phyloP scores from a whole-genome alignment of 2,329 filamentous ascomycete species.

The Aspergillus eucalypticola region DNA sequence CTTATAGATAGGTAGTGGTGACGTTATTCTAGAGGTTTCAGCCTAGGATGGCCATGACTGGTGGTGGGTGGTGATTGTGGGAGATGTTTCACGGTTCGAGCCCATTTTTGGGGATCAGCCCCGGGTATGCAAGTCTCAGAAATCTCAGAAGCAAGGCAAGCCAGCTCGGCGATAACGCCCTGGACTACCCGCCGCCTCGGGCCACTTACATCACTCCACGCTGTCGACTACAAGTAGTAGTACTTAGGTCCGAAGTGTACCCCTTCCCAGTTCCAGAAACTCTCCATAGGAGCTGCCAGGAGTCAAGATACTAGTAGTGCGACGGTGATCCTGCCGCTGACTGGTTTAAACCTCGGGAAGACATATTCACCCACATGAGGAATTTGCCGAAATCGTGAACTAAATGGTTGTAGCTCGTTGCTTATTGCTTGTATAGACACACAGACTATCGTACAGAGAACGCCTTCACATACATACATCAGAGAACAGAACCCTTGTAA shows the following conservation, averaged over 20 bases:
- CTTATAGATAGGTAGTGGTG: not conserved
- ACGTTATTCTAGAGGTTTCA: not conserved
- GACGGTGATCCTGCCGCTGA: not conserved
- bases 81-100: not conserved
- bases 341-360: not conserved
- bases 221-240: not conserved
- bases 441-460: not conserved
- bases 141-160: not conserved
- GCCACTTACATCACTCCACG: constrained; percentile 1
- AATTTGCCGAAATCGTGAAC: not conserved
- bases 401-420: no score
- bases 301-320: no score
- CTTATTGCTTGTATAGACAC: no score
- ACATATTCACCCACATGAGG: not conserved
- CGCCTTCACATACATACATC: not conserved
- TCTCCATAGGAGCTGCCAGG: no score
- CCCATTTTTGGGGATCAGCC: not conserved
- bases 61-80: not conserved
- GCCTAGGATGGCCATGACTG: not conserved
- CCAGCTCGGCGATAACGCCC: not conserved
- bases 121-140: not conserved
- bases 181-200: not conserved
- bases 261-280: no score
- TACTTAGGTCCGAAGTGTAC: no score
- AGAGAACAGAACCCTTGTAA: not conserved